These are phyloP conservation scores for Colletotrichum simmondsii DNA, from an alignment of 2,329 filamentous ascomycete genomes.

Conservation along the genomic window DNA sequence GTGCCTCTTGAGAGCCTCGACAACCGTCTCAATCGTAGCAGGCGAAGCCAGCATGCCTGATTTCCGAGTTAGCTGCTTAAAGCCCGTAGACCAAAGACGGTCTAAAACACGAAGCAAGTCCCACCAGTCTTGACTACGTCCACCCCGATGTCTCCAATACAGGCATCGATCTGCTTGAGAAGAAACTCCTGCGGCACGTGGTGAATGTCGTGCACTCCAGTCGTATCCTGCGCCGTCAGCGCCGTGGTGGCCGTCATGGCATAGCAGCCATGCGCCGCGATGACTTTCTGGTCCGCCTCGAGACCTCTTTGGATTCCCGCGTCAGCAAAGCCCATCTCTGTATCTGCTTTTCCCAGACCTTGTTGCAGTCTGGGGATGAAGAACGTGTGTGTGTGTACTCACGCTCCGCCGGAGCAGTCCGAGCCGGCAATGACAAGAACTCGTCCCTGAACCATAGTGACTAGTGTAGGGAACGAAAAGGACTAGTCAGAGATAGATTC, in stretches of 20 bases:
- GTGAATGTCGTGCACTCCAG: constrained; percentile 84
- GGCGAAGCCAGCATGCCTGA: constrained; percentile 85
- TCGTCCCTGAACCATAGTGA: constrained; percentile 54
- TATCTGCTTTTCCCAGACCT: too few species aligned
- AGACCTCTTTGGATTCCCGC: constrained; percentile 72
- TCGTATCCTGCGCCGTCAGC: constrained; percentile 95
- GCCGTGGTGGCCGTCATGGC: constrained; percentile 96
- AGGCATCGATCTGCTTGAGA: constrained; percentile 85
- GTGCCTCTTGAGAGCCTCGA: constrained; percentile 69
- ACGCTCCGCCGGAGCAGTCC: constrained; percentile 91
- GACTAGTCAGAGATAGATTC: neutral
- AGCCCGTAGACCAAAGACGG: neutral
- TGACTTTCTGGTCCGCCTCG: constrained; percentile 95
- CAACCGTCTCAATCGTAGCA: constrained; percentile 76
- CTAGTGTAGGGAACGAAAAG: neutral
- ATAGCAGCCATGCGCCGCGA: constrained; percentile 92
- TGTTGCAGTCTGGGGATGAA: too few species aligned
- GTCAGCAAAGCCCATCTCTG: neutral
- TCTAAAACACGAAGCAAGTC: neutral
- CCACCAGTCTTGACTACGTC: constrained; percentile 93
- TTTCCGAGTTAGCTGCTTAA: neutral
- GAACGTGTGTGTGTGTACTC: constrained; percentile 44
- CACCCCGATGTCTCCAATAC: constrained; percentile 83
- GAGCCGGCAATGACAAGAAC: constrained; percentile 89
- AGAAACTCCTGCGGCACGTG: constrained; percentile 83